These are phyloP conservation scores for Ganoderma sinense DNA, from an alignment of 1,284 basidiomycete genomes.

Conservation along the genomic window DNA sequence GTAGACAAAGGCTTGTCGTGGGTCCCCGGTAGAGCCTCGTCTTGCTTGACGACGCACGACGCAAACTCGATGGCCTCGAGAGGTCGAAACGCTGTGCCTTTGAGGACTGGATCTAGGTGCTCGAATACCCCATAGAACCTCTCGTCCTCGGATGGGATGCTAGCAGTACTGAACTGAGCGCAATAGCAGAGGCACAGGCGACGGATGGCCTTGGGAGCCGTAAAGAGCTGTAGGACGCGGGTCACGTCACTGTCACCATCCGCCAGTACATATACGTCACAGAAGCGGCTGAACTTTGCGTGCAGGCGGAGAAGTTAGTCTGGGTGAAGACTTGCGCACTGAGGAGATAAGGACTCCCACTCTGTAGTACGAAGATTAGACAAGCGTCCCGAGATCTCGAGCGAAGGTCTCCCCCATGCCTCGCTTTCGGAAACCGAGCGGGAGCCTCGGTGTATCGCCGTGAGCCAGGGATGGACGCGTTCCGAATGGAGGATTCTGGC, in stretches of 20 bases:
- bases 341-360: neutral
- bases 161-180: no score
- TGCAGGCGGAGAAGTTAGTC: neutral
- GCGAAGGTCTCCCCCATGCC: neutral
- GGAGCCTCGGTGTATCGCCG: neutral
- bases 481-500: neutral
- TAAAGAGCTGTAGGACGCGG: neutral
- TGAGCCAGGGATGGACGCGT: neutral
- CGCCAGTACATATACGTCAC: neutral
- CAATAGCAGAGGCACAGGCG: neutral
- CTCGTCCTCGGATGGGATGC: neutral
- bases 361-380: neutral
- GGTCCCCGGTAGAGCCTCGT: neutral
- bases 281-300: neutral
- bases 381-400: neutral
- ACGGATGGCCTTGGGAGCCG: neutral
- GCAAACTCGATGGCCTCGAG: neutral
- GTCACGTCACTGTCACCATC: neutral
- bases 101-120: neutral
- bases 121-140: neutral
- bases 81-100: neutral
- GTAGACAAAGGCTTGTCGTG: neutral
- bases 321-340: neutral
- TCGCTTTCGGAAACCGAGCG: neutral
- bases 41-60: neutral